Conservation (phyloP, 2,329 filamentous ascomycete genomes). For the Anthostomella pinea region DNA sequence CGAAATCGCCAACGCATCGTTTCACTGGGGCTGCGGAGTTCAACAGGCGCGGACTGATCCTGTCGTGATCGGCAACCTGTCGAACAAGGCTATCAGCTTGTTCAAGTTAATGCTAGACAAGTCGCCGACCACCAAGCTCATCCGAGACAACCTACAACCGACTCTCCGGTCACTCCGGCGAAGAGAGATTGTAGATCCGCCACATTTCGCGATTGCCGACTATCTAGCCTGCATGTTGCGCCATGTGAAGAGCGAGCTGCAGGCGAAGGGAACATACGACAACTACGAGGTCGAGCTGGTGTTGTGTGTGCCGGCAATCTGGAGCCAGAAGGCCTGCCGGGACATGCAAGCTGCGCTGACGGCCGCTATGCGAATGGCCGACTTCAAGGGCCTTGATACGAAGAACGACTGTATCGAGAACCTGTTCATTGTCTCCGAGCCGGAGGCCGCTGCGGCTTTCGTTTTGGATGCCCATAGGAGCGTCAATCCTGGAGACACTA, state of each 20-base stretch:
- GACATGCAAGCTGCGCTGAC: constrained; percentile 20
- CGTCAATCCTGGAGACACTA: constrained; percentile 19
- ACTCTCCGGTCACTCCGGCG: not conserved
- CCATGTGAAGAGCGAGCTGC: constrained; percentile 10
- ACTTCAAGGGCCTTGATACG: constrained; percentile 12
- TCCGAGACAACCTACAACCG: not conserved
- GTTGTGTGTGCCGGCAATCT: constrained; percentile 20
- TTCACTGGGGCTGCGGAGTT: too few relatives aligned
- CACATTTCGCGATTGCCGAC: constrained; percentile 2
- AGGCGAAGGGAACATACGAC: constrained; percentile 6
- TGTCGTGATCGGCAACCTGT: too few relatives aligned
- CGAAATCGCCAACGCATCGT: too few relatives aligned
- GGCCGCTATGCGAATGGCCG: constrained; percentile 11
- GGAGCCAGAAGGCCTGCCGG: constrained; percentile 20
- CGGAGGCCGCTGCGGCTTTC: constrained; percentile 28
- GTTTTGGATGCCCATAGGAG: constrained; percentile 16
- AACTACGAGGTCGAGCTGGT: constrained; percentile 14
- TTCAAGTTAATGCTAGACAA: too few relatives aligned
- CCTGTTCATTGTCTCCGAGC: constrained; percentile 29
- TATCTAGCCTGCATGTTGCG: constrained; percentile 8
- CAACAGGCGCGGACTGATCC: too few relatives aligned
- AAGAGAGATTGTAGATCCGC: not conserved
- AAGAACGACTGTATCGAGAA: constrained; percentile 21
- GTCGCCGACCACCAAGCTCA: too few relatives aligned
- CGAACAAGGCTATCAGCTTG: too few relatives aligned